A percentile compares a stretch with the other conserved stretches of the same genome.
These are phyloP conservation scores for Xanthoconium stramineum DNA, from an alignment of 768 basidiomycete genomes.

Conservation along the genomic window DNA sequence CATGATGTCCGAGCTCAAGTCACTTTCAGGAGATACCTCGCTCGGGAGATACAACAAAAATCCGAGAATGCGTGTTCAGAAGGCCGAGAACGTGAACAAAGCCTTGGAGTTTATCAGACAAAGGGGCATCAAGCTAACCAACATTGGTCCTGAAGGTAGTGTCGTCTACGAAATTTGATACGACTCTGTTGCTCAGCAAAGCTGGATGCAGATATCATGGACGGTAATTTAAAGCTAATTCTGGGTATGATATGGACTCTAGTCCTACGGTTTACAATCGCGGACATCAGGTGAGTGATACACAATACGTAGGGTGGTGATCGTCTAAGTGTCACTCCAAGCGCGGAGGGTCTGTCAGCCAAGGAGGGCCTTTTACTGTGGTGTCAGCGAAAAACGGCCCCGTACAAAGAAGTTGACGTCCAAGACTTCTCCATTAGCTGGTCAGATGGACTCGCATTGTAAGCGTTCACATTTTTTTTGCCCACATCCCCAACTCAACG, in stretches of 20 bases:
- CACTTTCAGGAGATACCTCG: conserved; percentile 70
- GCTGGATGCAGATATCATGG: conserved; percentile 80
- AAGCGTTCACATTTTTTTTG: conserved; percentile 27
- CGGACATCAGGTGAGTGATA: conserved; percentile 83
- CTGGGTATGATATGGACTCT: conserved; percentile 99
- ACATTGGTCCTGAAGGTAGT: conserved; percentile 93
- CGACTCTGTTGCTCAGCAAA: conserved; percentile 1
- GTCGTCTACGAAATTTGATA: background rate
- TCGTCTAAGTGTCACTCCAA: conserved; percentile 33
- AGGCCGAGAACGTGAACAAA: conserved; percentile 97
- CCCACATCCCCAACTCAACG: conserved; percentile 6
- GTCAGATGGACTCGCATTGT: conserved; percentile 95
- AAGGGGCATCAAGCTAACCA: conserved; percentile 91
- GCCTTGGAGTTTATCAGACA: conserved; percentile 94
- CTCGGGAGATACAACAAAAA: conserved; percentile 91
- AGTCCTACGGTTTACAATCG: conserved; percentile 95
- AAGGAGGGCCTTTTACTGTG: conserved; percentile 96
- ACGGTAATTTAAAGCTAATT: conserved; percentile 97
- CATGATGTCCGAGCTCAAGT: conserved; percentile 7
- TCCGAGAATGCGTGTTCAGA: conserved; percentile 91
- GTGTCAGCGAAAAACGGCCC: conserved; percentile 95
- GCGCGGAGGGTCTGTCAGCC: conserved; percentile 97
- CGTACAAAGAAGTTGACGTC: conserved; percentile 89
- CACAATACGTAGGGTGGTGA: background rate
- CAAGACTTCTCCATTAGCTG: conserved; percentile 92